Percentiles rank a stretch among this genome's conserved stretches.
phyloP scores from a whole-genome alignment of 2,329 filamentous ascomycete genomes.

The Ophiosphaerella herpotricha region DNA sequence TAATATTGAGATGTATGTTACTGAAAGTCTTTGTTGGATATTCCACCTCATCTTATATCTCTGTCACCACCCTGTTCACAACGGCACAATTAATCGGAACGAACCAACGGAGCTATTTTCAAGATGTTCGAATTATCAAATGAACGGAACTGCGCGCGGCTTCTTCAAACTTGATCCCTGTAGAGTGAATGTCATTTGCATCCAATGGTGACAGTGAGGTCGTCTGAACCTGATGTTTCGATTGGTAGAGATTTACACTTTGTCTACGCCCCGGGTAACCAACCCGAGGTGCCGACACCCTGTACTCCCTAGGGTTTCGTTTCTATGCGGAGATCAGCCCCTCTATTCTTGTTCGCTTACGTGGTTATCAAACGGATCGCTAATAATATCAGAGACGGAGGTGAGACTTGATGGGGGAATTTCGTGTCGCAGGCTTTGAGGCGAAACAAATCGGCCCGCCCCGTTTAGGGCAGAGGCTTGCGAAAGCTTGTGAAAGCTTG shows the following conservation, averaged over 20 bases:
- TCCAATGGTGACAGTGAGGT: too few species aligned
- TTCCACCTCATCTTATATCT: background rate
- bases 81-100: too few species aligned
- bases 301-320: background rate
- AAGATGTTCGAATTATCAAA: too few species aligned
- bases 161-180: too few species aligned
- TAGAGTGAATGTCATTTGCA: too few species aligned
- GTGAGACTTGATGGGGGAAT: background rate
- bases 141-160: too few species aligned
- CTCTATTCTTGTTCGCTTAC: background rate
- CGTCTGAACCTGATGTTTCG: too few species aligned
- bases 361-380: background rate
- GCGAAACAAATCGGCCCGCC: conserved; percentile 1
- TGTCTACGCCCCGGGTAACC: background rate
- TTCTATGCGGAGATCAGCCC: background rate
- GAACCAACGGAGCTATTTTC: too few species aligned
- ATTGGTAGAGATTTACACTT: background rate
- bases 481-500: background rate
- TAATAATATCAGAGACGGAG: background rate
- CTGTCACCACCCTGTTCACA: too few species aligned
- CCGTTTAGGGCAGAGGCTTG: background rate
- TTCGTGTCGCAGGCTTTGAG: background rate
- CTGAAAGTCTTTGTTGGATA: too few species aligned
- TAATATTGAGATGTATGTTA: background rate
- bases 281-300: background rate